Base-by-base conservation (phyloP, 2,329 filamentous ascomycete species). In the Ascosphaera pollenicola region DNA sequence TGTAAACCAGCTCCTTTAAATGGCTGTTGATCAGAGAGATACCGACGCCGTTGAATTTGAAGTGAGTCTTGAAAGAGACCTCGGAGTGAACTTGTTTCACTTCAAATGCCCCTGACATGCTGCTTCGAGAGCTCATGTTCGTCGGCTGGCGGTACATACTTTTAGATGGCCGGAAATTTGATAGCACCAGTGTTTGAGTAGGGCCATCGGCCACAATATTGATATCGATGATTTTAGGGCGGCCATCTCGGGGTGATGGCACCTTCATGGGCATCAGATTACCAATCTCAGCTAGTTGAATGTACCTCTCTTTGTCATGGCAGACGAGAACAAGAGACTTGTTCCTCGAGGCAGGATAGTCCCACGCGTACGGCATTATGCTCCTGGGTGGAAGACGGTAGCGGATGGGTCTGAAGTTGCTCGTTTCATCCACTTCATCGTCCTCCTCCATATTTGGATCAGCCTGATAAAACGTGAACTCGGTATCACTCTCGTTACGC, bases 301-400 rank as follows among this genome's bases (percentile, higher is more conserved):
- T 78, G 51, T 94, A 83, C 21, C 89, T 70, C 53, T 94, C 84
- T 51, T 78, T 82, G 44, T 75, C 75, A 50, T 77, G 74, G 6
- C 77, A 78, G 39, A 66, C 75, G 52, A 98, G 73, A 38, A 95
- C 74, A 31, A 98, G 71, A 54, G 94, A 89, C 51, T 89, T 92
- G 60, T 82, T 78, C 60, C 92, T 94, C n/a, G 84, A 85, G 1
- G 89, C 87, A 1, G 89, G 91, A 59, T 93, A 98, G 54, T 98
- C 91, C 89, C 89, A 98, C 2, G 89, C 87, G 51, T 98, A 98
- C 1, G 91, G 89, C 89, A 98, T 98, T 57, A 98, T 94, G 57
- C 87, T 95, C 43, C 89, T 70, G 10, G 87, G 76, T 2, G 91
- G 91, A 21, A 98, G 65, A 24, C 87, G 78, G 59, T 98, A 98